Evolutionary conservation across 2,329 filamentous ascomycete genomes (phyloP).

Genomic region (Ophiostoma tasmaniense): DNA sequence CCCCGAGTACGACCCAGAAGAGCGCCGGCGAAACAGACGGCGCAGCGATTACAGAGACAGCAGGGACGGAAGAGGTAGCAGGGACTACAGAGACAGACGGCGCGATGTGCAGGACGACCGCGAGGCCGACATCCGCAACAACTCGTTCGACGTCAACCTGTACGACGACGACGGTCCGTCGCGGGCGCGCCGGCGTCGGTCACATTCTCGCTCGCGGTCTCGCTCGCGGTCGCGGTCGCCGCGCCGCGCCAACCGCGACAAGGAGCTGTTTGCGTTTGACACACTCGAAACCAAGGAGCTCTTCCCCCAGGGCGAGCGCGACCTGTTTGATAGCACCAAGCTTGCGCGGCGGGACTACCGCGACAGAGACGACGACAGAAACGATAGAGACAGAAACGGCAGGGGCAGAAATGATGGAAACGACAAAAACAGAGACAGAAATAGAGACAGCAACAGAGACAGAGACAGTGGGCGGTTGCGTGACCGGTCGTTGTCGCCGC

Average conservation of each 20-base stretch:
- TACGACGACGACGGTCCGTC: slow-evolving; percentile 43
- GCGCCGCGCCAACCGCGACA: slow-evolving; percentile 38
- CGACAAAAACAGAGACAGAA: slow-evolving; percentile 15
- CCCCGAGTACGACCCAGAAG: slow-evolving; percentile 77
- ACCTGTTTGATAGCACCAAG: background rate
- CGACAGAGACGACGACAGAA: slow-evolving; percentile 32
- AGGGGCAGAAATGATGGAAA: slow-evolving; percentile 29
- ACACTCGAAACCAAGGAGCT: slow-evolving; percentile 12
- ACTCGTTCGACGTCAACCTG: slow-evolving; percentile 59
- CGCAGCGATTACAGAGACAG: background rate
- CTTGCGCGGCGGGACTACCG: background rate
- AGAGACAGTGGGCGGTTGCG: slow-evolving; percentile 27
- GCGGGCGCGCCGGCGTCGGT: slow-evolving; percentile 18
- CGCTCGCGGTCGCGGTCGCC: slow-evolving; percentile 8
- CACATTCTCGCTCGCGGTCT: slow-evolving; percentile 8
- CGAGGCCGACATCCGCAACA: slow-evolving; percentile 42
- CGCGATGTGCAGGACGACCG: slow-evolving; percentile 35
- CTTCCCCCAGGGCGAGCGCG: slow-evolving; percentile 11
- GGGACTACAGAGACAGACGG: slow-evolving; percentile 22
- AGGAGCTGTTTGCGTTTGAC: slow-evolving; percentile 54
- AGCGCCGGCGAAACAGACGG: slow-evolving; percentile 42
- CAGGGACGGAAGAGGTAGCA: slow-evolving; percentile 23
- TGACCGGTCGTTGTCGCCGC: slow-evolving; percentile 46
- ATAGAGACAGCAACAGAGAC: slow-evolving; percentile 21
- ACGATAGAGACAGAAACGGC: slow-evolving; percentile 25